phyloP scores from a whole-genome alignment of 2,329 filamentous ascomycete species.

The Albophoma yamanashiensis region DNA sequence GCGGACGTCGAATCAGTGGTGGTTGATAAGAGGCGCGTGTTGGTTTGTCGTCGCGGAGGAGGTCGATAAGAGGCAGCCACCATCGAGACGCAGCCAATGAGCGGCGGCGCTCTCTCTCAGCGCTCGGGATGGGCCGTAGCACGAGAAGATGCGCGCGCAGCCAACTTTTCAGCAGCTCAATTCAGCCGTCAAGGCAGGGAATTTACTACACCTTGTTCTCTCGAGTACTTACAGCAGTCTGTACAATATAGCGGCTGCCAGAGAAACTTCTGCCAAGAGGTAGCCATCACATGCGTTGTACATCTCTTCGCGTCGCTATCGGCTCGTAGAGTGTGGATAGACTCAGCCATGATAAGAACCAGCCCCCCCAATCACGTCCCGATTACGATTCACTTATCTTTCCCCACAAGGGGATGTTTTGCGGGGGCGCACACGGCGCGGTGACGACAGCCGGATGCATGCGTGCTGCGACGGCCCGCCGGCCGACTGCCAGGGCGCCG shows the following conservation, averaged over 20 bases:
- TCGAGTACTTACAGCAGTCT: not conserved
- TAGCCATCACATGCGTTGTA: not conserved
- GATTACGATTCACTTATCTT: not conserved
- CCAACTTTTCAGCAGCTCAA: not conserved
- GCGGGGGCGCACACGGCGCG: not conserved
- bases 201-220: not conserved
- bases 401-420: not conserved
- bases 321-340: not conserved
- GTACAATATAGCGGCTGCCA: not conserved
- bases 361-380: not conserved
- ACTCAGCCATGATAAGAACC: not conserved
- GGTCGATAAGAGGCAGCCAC: not conserved
- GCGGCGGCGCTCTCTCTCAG: not conserved
- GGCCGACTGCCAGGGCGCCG: not conserved
- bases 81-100: not conserved
- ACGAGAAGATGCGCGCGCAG: too few relatives aligned
- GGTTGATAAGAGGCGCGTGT: not conserved
- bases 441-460: not conserved
- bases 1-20: not conserved
- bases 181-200: not conserved
- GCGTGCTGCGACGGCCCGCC: not conserved
- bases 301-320: not conserved
- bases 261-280: not conserved
- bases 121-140: not conserved
- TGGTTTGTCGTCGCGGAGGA: not conserved